Base-by-base conservation (phyloP, 2,329 filamentous ascomycete genomes). In the Thielaviopsis musarum region DNA sequence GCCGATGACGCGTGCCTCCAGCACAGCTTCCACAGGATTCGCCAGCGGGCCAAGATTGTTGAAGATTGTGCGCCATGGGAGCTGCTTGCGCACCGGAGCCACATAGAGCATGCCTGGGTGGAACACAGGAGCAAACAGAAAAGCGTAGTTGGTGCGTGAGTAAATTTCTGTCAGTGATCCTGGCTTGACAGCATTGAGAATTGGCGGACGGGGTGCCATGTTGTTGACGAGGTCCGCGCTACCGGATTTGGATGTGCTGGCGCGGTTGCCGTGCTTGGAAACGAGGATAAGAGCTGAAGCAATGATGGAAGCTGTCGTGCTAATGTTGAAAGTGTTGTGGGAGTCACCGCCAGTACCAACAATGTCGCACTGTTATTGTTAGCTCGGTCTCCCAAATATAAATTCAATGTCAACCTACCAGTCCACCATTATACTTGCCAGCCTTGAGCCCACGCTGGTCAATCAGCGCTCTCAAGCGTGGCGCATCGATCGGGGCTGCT, bases 261-360 rank as follows among this genome's bases (percentile, higher is more conserved):
- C 91, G 65, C 87, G 85, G 76, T 98, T 98, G 64, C 93, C 93
- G 73, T 98, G 93, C 74, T 98, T 98, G 64, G 87, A 88, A 60
- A 95, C 79, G 66, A 94, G 78, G 41, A 98, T 80, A 28, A 94
- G 76, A 4, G 90, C 83, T 5, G 90, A 94, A 54, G 88, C 89
- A 55, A 98, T 76, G 68, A 98, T 96, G 19, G 90, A 95, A 2
- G 93, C 83, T 6, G 93, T 95, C 4, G 93, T 98, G 66, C 87
- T 93, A 69, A 98, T 91, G 71, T 98, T 98, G 82, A 95, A 98
- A 38, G 93, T 98, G 71, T 95, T 89, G 77, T 97, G 91, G 21
- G 87, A 85, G 74, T 98, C 93, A 68, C 93, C 93, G 65, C 93
- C 93, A 7, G 93, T 98, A 65, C 93, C 93, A 61, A 98, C 93